A percentile compares a stretch with the other conserved stretches of the same genome.
Evolutionary conservation across 2,329 filamentous ascomycete genomes (phyloP).

Genomic region (Capronia coronata): DNA sequence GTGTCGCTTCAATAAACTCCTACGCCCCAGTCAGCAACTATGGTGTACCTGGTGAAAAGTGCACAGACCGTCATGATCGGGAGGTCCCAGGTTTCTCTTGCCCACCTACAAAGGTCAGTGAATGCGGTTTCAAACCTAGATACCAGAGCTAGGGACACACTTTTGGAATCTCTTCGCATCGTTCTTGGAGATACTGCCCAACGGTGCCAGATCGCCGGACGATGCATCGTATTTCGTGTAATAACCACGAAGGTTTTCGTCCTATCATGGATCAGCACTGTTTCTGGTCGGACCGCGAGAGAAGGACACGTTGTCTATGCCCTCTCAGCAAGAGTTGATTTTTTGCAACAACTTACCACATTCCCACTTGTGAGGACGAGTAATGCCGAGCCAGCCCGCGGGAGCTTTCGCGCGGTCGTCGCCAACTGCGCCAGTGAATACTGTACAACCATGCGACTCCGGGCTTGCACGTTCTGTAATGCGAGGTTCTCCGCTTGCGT

Average conservation of each 20-base stretch:
- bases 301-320: too few species aligned
- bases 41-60: too few species aligned
- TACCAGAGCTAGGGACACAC: neutral
- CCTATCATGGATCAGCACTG: neutral
- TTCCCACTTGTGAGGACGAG: conserved; percentile 42
- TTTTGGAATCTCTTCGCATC: conserved; percentile 66
- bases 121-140: neutral
- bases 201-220: conserved; percentile 56
- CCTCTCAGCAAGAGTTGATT: too few species aligned
- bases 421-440: conserved; percentile 16
- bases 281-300: neutral
- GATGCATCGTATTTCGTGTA: conserved; percentile 65
- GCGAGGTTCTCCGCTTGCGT: conserved; percentile 55
- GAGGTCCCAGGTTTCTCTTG: conserved; percentile 52
- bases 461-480: conserved; percentile 60
- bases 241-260: conserved; percentile 48
- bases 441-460: conserved; percentile 56
- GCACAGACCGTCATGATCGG: conserved; percentile 45
- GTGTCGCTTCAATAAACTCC: conserved; percentile 58
- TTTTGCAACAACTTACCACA: conserved; percentile 44
- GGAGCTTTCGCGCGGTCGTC: conserved; percentile 18
- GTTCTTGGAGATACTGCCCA: conserved; percentile 55
- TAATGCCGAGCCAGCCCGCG: conserved; percentile 16
- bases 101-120: conserved; percentile 40
- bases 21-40: too few species aligned